Evolutionary conservation across 306 rosid genomes (phyloP).

Genomic region (Dryas drummondii): DNA sequence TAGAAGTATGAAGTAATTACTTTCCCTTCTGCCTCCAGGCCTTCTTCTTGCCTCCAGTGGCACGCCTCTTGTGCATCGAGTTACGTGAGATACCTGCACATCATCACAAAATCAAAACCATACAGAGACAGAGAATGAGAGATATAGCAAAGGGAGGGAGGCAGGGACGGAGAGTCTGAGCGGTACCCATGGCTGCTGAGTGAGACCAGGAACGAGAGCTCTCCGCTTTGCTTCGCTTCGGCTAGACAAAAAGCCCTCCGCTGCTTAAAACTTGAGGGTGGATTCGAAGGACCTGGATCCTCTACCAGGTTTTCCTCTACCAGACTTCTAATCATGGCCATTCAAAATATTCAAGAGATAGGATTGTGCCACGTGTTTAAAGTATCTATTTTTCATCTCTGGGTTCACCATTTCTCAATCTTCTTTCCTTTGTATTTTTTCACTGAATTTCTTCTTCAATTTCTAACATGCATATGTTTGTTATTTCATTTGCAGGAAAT

Average conservation of each 20-base stretch:
- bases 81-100: slow-evolving; percentile 46
- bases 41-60: too few relatives aligned
- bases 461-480: background rate
- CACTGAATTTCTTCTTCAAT: slow-evolving; percentile 8
- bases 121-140: background rate
- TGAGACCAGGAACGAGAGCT: background rate
- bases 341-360: too few relatives aligned
- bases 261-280: background rate
- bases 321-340: too few relatives aligned
- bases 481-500: slow-evolving; percentile 63
- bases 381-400: too few relatives aligned
- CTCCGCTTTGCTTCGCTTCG: background rate
- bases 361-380: too few relatives aligned
- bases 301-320: too few relatives aligned
- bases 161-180: background rate
- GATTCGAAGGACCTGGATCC: too few relatives aligned
- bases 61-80: too few relatives aligned
- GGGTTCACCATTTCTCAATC: too few relatives aligned
- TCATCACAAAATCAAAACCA: background rate
- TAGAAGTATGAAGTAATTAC: too few relatives aligned
- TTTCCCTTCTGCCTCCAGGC: too few relatives aligned
- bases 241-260: background rate
- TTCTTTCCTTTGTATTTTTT: slow-evolving; percentile 12
- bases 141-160: background rate
- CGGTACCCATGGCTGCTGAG: slow-evolving; percentile 15